These are phyloP conservation scores for Mycosphaerella sp. DNA, from an alignment of 2,329 filamentous ascomycete species.

Conservation along the genomic window DNA sequence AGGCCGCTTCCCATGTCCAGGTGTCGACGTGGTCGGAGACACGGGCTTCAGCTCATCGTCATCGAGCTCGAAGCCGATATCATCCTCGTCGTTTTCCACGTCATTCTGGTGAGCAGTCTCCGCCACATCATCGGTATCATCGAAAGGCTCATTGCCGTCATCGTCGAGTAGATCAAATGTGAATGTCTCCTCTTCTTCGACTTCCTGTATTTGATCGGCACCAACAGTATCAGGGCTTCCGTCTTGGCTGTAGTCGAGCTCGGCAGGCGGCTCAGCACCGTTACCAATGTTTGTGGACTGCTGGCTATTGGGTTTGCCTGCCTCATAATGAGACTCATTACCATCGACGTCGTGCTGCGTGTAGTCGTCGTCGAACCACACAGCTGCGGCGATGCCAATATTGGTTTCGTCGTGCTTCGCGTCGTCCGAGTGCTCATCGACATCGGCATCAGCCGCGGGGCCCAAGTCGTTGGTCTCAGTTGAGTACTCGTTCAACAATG, in stretches of 20 bases:
- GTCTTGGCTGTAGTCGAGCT: constrained; percentile 11
- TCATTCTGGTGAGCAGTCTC: constrained; percentile 5
- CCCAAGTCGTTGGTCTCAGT: constrained; percentile 5
- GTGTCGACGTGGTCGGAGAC: constrained; percentile 14
- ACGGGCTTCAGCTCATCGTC: constrained; percentile 15
- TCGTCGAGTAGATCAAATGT: constrained; percentile 21
- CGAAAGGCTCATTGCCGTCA: constrained; percentile 18
- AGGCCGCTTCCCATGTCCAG: constrained; percentile 31
- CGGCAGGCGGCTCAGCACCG: constrained; percentile 15
- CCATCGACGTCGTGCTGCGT: constrained; percentile 9
- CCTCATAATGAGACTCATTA: constrained; percentile 7
- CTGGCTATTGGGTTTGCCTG: constrained; percentile 1
- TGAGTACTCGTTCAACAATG: constrained; percentile 11
- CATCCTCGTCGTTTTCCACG: constrained; percentile 18
- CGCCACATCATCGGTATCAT: constrained; percentile 10
- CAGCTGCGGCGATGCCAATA: too few relatives aligned
- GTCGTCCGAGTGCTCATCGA: constrained; percentile 3
- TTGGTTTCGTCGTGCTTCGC: neutral
- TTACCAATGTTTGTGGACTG: constrained; percentile 1
- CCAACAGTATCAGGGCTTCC: neutral
- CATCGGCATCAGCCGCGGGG: neutral
- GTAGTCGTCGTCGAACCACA: constrained; percentile 3
- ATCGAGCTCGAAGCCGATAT: constrained; percentile 28
- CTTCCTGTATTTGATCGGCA: neutral
- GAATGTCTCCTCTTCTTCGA: constrained; percentile 21